Percentiles rank a stretch among this genome's conserved stretches.
Conservation (phyloP, 2,329 filamentous ascomycete genomes). For the Phialophora verrucosa region DNA sequence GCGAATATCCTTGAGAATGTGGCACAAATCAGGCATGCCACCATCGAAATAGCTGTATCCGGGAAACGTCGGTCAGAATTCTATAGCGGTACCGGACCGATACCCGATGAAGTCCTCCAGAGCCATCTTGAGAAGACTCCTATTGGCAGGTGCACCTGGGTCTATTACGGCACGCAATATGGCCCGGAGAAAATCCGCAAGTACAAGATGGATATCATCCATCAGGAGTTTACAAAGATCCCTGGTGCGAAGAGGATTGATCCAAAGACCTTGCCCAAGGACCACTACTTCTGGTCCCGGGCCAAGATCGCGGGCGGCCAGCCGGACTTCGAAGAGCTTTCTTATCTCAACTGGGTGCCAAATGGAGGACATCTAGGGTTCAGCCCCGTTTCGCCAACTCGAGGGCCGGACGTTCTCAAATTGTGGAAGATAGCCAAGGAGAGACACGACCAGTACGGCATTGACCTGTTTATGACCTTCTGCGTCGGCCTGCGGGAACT, state of each 20-base stretch:
- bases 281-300: slow-evolving; percentile 42
- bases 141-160: slow-evolving; percentile 41
- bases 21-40: slow-evolving; percentile 42
- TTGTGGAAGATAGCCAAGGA: slow-evolving; percentile 41
- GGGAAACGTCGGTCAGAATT: slow-evolving; percentile 41
- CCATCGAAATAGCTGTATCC: slow-evolving; percentile 43
- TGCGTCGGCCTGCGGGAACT: slow-evolving; percentile 42
- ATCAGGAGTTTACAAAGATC: slow-evolving; percentile 41
- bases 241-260: slow-evolving; percentile 44
- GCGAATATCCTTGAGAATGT: slow-evolving; percentile 42
- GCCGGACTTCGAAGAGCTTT: slow-evolving; percentile 43
- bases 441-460: slow-evolving; percentile 34
- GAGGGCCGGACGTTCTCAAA: slow-evolving; percentile 42
- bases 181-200: slow-evolving; percentile 37
- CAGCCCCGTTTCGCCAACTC: slow-evolving; percentile 46
- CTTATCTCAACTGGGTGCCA: slow-evolving; percentile 44
- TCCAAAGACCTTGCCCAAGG: slow-evolving; percentile 42
- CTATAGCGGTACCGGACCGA: slow-evolving; percentile 38
- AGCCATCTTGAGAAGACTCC: slow-evolving; percentile 41
- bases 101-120: slow-evolving; percentile 42
- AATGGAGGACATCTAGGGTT: slow-evolving; percentile 46
- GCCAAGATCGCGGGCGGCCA: slow-evolving; percentile 40
- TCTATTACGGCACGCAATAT: slow-evolving; percentile 44
- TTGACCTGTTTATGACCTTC: slow-evolving; percentile 38
- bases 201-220: slow-evolving; percentile 41